A percentile compares a stretch with the other conserved stretches of the same genome.
phyloP scores from a whole-genome alignment of 768 basidiomycete species.

The Termitomyces sp. region DNA sequence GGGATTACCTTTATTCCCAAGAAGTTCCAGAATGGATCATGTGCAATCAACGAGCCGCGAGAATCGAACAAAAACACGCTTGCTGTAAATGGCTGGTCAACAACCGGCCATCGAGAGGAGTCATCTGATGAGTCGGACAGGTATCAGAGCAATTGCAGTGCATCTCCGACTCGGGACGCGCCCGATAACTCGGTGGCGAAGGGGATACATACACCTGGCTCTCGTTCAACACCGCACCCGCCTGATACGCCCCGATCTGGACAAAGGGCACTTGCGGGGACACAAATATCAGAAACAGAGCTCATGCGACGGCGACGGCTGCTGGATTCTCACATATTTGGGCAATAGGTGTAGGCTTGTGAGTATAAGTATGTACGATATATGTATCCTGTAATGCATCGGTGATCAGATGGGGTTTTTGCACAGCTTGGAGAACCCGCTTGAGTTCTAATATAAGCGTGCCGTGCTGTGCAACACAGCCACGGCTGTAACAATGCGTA shows the following conservation, averaged over 20 bases:
- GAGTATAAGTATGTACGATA: conserved; percentile 10
- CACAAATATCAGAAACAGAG: conserved; percentile 72
- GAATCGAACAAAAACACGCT: conserved; percentile 1
- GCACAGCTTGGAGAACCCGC: conserved; percentile 27
- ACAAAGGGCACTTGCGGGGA: conserved; percentile 42
- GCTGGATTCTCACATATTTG: conserved; percentile 67
- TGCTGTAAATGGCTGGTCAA: not conserved
- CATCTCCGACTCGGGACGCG: conserved; percentile 1
- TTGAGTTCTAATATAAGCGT: conserved; percentile 25
- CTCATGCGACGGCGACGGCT: conserved; percentile 74
- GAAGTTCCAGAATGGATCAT: conserved; percentile 13
- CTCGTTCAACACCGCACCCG: conserved; percentile 10
- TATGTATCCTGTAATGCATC: conserved; percentile 5
- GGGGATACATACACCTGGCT: conserved; percentile 4
- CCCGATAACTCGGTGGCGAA: not conserved
- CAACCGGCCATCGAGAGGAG: not conserved
- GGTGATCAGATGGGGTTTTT: conserved; percentile 14
- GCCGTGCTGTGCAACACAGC: conserved; percentile 36
- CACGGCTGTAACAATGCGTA: conserved; percentile 15
- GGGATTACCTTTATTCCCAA: conserved; percentile 59
- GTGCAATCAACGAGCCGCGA: not conserved
- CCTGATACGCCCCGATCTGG: conserved; percentile 21
- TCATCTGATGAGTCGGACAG: conserved; percentile 7
- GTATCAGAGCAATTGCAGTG: conserved; percentile 7
- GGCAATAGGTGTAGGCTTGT: conserved; percentile 22